Percentiles rank a stretch among this genome's conserved stretches.
Conservation (phyloP, 129 eudicot species). For the Logfia minima region DNA sequence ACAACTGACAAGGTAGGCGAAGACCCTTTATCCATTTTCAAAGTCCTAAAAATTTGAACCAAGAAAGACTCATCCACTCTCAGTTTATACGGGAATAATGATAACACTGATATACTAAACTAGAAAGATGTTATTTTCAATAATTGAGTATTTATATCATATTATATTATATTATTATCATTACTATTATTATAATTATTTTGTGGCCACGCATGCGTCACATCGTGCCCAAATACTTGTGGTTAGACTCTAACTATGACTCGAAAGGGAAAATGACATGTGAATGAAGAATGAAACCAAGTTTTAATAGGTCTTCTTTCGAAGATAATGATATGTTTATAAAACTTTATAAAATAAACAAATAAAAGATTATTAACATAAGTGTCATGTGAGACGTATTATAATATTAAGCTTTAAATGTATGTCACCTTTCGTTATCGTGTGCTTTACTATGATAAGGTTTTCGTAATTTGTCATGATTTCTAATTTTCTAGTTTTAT, state of each 20-base stretch:
- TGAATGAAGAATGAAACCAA: not conserved
- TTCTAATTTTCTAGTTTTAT: too few species aligned
- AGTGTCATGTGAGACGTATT: too few species aligned
- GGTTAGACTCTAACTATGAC: not conserved
- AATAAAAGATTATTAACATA: too few species aligned
- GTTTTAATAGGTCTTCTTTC: too few species aligned
- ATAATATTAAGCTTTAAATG: too few species aligned
- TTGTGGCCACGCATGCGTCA: conserved; percentile 7
- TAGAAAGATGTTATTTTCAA: not conserved
- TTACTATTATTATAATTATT: not conserved
- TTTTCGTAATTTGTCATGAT: too few species aligned
- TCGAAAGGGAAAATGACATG: not conserved
- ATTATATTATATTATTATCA: too few species aligned
- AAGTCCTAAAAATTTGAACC: not conserved
- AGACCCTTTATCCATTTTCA: conserved; percentile 2
- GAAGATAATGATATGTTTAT: too few species aligned
- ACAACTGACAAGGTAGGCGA: not conserved
- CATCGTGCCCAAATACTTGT: conserved; percentile 5
- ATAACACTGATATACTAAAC: not conserved
- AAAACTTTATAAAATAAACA: too few species aligned
- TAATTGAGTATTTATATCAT: too few species aligned
- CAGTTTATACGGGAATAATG: not conserved
- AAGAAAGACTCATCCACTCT: not conserved
- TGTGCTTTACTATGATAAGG: too few species aligned
- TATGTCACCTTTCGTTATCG: too few species aligned